Conservation (phyloP, 2,329 filamentous ascomycete genomes). For the Parascedosporium putredinis region DNA sequence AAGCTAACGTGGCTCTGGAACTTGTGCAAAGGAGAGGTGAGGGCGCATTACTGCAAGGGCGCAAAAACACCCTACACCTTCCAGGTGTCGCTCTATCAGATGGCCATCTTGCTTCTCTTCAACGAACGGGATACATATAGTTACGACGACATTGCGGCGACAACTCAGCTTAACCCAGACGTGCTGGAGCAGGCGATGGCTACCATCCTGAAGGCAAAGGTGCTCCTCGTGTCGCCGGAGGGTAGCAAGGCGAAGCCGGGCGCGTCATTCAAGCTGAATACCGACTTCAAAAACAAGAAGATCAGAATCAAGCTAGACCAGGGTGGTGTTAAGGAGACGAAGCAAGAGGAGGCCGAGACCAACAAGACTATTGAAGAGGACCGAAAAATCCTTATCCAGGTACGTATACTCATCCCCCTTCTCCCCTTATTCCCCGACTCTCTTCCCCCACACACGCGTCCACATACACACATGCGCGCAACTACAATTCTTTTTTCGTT, state of each 20-base stretch:
- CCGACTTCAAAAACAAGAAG: slow-evolving; percentile 97
- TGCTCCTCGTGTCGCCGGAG: slow-evolving; percentile 61
- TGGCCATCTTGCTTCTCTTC: slow-evolving; percentile 90
- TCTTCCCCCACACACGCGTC: slow-evolving; percentile 3
- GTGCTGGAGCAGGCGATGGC: slow-evolving; percentile 76
- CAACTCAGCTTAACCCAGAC: slow-evolving; percentile 70
- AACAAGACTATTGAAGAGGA: slow-evolving; percentile 99
- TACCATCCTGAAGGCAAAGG: slow-evolving; percentile 88
- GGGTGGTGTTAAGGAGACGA: slow-evolving; percentile 87
- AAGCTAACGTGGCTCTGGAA: slow-evolving; percentile 99
- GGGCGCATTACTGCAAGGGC: slow-evolving; percentile 82
- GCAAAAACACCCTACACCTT: slow-evolving; percentile 91
- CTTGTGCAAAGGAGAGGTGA: slow-evolving; percentile 92
- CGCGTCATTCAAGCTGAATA: slow-evolving; percentile 76
- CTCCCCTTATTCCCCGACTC: background rate
- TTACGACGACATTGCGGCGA: slow-evolving; percentile 78
- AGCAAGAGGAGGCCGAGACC: slow-evolving; percentile 91
- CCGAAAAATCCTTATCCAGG: slow-evolving; percentile 90
- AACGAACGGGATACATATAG: slow-evolving; percentile 79
- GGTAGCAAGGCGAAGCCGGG: slow-evolving; percentile 64
- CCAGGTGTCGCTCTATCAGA: slow-evolving; percentile 95
- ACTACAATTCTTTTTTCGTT: background rate
- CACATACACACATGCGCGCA: too few relatives aligned
- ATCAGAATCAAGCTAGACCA: slow-evolving; percentile 95
- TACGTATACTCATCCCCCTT: slow-evolving; percentile 33